Evolutionary conservation across 2,329 filamentous ascomycete genomes (phyloP).

Genomic region (Metarhizium brunneum): DNA sequence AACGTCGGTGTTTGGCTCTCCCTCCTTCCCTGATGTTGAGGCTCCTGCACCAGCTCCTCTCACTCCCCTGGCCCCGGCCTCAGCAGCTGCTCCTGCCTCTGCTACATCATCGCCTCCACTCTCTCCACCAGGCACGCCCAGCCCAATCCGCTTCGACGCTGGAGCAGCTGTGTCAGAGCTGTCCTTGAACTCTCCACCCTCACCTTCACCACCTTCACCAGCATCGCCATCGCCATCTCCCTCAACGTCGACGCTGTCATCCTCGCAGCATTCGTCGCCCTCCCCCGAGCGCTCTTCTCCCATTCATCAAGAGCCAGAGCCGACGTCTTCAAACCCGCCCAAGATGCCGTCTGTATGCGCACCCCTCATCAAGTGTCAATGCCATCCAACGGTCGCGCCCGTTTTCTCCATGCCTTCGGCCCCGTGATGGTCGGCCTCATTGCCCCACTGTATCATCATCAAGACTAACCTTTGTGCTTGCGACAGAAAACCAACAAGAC

Average conservation of each 20-base stretch:
- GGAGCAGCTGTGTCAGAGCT: slow-evolving; percentile 21
- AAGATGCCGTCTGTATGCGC: slow-evolving; percentile 48
- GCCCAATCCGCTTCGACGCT: slow-evolving; percentile 3
- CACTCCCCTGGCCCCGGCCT: slow-evolving; percentile 3
- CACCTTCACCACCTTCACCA: slow-evolving; percentile 22
- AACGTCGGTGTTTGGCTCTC: background rate
- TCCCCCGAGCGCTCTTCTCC: slow-evolving; percentile 17
- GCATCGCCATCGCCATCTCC: slow-evolving; percentile 7
- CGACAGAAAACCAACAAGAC: slow-evolving; percentile 24
- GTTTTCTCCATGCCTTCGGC: slow-evolving; percentile 5
- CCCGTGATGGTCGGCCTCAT: slow-evolving; percentile 9
- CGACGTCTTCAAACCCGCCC: slow-evolving; percentile 22
- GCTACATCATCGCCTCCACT: slow-evolving; percentile 26
- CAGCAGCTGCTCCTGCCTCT: slow-evolving; percentile 12
- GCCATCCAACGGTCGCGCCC: slow-evolving; percentile 2
- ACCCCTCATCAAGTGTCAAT: slow-evolving; percentile 4
- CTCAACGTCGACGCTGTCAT: slow-evolving; percentile 22
- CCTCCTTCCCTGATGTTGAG: background rate
- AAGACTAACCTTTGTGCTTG: slow-evolving; percentile 13
- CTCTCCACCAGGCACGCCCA: slow-evolving; percentile 4
- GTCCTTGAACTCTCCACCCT: slow-evolving; percentile 32
- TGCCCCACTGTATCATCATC: slow-evolving; percentile 9
- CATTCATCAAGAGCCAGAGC: slow-evolving; percentile 15
- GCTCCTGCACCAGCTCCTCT: background rate
- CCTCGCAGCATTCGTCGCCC: slow-evolving; percentile 16